Evolutionary conservation across 2,329 filamentous ascomycete genomes (phyloP), one percentile per base, ranked within the genome.

Genomic region (Phialocephala subalpina): DNA sequence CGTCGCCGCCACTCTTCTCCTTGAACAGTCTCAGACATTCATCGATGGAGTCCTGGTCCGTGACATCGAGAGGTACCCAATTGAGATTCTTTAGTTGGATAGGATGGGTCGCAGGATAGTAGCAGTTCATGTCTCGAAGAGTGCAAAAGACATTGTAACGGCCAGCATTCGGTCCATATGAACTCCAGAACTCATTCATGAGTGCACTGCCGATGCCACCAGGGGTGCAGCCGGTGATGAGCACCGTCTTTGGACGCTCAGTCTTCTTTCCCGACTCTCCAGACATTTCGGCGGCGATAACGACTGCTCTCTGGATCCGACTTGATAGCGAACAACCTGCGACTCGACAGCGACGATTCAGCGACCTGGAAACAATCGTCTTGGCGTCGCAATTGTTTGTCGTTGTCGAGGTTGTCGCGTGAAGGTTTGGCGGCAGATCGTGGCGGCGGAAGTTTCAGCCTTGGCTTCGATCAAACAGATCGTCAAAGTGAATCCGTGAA

Each of bases 121-220:
- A 16, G 80, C 52, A 7, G 25, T 25, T 73, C 62, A 1, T 74
- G 62, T 75, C 76, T 29, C 79, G 75, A 11, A 77, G 78, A 1
- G 80, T 79, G 0, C 79, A 79, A 62, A 79, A 78, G 35, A 81
- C 80, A 2, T 72, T 72, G 33, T 77, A 71, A 1, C 78, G 79
- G 3, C 61, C 58, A 64, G 78, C 75, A 60, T 33, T 33, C 9
- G 29, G 29, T 9, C 9, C 4, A 9, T 33, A 33, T 5, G 4
- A 4, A 4, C 29, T 33, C 29, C 29, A 33, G 29, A 80, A 77
- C 45, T 77, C 76, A 20, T 69, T 67, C 5, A 78, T 78, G 8
- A 81, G 74, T 33, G 77, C 77, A 40, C 78, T 74, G 36, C 79
- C 79, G 16, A 79, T 73, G 20, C 79, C 77, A 14, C 77, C 78